These are phyloP conservation scores for Tetradesmus obliquus DNA, from an alignment of 139 green algal species.

Conservation along the genomic window DNA sequence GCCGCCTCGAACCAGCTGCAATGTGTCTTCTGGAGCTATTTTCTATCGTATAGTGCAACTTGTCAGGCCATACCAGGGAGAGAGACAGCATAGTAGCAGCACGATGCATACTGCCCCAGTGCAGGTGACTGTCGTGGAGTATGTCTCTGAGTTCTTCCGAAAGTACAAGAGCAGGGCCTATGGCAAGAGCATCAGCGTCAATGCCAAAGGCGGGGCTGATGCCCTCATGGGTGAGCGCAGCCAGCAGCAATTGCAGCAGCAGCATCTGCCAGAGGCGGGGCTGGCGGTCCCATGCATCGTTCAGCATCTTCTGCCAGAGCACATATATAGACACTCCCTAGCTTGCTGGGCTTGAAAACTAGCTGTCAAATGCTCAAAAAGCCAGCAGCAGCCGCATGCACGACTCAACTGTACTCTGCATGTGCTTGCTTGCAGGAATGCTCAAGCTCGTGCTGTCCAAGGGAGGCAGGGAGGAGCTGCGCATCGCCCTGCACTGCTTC, in stretches of 20 bases:
- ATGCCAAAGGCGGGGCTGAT: conserved; percentile 32
- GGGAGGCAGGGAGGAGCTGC: conserved; percentile 25
- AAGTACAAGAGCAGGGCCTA: conserved; percentile 22
- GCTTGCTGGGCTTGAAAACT: too few relatives aligned
- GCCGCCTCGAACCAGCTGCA: not conserved
- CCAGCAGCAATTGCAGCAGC: not conserved
- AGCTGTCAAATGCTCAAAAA: not conserved
- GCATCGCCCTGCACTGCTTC: conserved; percentile 37
- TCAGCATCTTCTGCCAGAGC: not conserved
- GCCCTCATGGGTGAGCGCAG: conserved; percentile 36
- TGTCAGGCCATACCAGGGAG: not conserved
- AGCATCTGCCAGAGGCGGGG: not conserved
- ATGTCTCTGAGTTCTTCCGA: conserved; percentile 35
- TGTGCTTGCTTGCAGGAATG: conserved; percentile 21
- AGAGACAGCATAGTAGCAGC: not conserved
- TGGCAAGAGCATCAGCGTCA: not conserved
- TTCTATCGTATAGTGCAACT: not conserved
- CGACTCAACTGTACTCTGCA: not conserved
- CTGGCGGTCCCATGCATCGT: not conserved
- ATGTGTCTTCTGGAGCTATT: not conserved
- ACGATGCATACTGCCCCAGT: conserved; percentile 15
- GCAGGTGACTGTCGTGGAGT: conserved; percentile 45
- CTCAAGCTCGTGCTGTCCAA: conserved; percentile 43
- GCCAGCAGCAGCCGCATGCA: not conserved
- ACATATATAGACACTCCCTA: not conserved